Base-by-base conservation (phyloP, 805 yeast genomes). In the Saccharomycopsis vini region DNA sequence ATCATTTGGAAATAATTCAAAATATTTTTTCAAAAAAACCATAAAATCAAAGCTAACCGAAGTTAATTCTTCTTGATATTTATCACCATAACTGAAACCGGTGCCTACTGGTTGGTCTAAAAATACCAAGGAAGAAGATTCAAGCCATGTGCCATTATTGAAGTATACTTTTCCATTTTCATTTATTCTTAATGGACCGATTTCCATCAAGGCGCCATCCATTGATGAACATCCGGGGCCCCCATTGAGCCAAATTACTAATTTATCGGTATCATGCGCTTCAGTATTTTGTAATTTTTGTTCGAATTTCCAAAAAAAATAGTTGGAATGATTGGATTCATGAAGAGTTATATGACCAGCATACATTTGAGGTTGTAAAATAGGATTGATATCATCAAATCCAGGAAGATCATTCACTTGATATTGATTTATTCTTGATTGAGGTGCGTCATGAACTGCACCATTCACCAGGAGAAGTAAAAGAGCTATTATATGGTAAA, bases 181-280 rank as follows among this genome's bases (percentile, higher is more conserved):
- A 49, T 61, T 59, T 23, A 81, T 62, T 37, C 89, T 63, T 40
- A 80, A 69, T 2, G 94, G 94, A 0, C 94, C 94, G 5, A 79
- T 62, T 56, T 85, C 94, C 77, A 84, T 73, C 49, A 83, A 58
- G 1, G 87, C 88, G 5, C 94, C 94, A 59, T 84, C 94, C 82
- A 83, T 72, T 2, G 90, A 82, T 4, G 89, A 81, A 59, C 94
- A 84, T 0, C 94, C 94, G 0, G 94, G 94, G 0, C 94, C 94
- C 9, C 94, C 94, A 59, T 84, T 84, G 21, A 84, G 67, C 94
- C 94, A 84, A 46, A 84, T 69, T n/a, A 76, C 67, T 16, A 77
- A 64, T 46, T 61, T 64, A 37, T 51, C 52, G 20, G 67, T 22
- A 28, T 33, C 45, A 7, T 20, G 29, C 23, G 22, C 19, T 13